phyloP scores from a whole-genome alignment of 2,329 filamentous ascomycete species.

The Penicillium sp. region DNA sequence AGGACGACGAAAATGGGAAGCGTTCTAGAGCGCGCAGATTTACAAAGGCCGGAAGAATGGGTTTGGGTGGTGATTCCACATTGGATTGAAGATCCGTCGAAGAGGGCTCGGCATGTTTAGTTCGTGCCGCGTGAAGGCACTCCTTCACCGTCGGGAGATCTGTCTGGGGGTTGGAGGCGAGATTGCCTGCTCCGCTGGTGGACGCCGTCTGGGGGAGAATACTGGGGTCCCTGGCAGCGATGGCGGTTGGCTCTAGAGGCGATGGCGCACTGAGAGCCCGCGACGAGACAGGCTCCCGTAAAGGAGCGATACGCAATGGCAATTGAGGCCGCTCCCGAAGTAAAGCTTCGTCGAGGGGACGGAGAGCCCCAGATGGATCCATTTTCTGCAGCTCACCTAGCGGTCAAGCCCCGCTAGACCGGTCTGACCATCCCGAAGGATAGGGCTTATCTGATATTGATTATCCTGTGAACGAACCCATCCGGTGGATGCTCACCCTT shows the following conservation, averaged over 20 bases:
- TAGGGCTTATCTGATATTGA: constrained; percentile 2
- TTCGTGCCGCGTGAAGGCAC: constrained; percentile 32
- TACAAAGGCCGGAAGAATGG: constrained; percentile 43
- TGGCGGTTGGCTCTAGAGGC: constrained; percentile 42
- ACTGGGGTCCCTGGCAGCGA: constrained; percentile 27
- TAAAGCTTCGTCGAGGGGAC: constrained; percentile 38
- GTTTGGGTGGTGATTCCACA: constrained; percentile 35
- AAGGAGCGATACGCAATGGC: constrained; percentile 43
- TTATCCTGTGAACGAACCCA: not conserved
- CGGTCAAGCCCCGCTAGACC: not conserved
- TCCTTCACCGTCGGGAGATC: constrained; percentile 31
- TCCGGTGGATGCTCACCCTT: not conserved
- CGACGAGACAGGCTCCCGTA: constrained; percentile 42
- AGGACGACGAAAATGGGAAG: constrained; percentile 35
- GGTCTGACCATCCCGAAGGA: constrained; percentile 2
- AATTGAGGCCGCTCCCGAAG: constrained; percentile 40
- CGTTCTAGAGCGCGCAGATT: constrained; percentile 44
- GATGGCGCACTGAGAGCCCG: constrained; percentile 38
- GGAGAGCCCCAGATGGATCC: constrained; percentile 27
- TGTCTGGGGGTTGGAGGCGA: constrained; percentile 26
- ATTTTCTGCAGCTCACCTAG: constrained; percentile 19
- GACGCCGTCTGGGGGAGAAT: constrained; percentile 23
- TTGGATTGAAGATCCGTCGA: constrained; percentile 25
- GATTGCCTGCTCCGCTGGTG: constrained; percentile 19
- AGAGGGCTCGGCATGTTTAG: constrained; percentile 31